A percentile compares a stretch with the other conserved stretches of the same genome.
Conservation (phyloP, 176 grass and related monocot genomes). For the Leersia perrieri region DNA sequence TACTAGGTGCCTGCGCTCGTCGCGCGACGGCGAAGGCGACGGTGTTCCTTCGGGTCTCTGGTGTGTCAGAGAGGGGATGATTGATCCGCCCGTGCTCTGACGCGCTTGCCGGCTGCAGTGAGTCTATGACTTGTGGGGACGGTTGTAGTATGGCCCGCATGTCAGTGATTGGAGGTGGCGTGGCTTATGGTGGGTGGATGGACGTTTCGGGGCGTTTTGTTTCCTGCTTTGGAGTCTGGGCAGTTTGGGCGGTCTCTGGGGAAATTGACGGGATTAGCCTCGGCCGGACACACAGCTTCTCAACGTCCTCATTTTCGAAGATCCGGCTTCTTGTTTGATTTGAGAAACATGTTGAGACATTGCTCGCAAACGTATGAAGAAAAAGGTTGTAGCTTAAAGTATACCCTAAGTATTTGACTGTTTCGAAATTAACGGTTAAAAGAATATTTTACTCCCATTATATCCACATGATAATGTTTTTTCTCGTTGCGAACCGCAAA, state of each 20-base stretch:
- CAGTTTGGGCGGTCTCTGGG: too few species aligned
- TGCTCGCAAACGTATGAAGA: too few species aligned
- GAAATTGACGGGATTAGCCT: neutral
- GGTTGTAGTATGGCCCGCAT: neutral
- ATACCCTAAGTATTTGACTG: too few species aligned
- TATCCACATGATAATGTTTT: too few species aligned
- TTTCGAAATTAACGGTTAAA: too few species aligned
- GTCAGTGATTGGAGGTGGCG: neutral
- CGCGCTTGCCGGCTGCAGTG: neutral
- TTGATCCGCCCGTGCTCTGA: neutral
- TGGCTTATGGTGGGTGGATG: neutral
- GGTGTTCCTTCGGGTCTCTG: neutral
- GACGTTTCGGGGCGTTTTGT: neutral
- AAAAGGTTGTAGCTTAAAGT: too few species aligned
- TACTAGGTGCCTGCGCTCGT: constrained; percentile 1
- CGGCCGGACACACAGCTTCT: too few species aligned
- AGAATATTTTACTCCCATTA: too few species aligned
- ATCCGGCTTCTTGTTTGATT: neutral
- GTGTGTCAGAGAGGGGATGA: constrained; percentile 28
- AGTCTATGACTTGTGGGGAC: constrained; percentile 10
- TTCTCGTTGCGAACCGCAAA: too few species aligned
- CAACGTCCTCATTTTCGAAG: neutral
- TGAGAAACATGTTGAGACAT: neutral
- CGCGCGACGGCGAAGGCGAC: constrained; percentile 38
- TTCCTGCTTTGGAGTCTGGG: constrained; percentile 21